Percentiles rank a stretch among this genome's conserved stretches.
phyloP scores from a whole-genome alignment of 768 basidiomycete genomes.

The Kwoniella shandongensis region DNA sequence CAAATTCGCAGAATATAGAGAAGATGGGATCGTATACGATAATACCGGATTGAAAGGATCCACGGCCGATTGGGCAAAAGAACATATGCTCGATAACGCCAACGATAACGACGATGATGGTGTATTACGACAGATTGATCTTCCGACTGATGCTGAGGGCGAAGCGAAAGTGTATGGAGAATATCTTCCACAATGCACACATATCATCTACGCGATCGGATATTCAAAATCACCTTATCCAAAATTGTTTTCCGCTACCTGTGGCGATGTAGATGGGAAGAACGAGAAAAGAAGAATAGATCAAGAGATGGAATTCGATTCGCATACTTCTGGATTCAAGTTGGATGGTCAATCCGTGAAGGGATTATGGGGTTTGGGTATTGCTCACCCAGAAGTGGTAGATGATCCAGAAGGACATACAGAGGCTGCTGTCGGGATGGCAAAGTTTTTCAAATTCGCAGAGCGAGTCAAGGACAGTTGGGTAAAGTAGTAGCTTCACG shows the following conservation, averaged over 20 bases:
- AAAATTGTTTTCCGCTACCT: conserved; percentile 7
- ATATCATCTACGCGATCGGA: conserved; percentile 39
- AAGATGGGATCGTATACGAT: conserved; percentile 37
- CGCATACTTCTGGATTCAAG: conserved; percentile 29
- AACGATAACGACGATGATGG: background rate
- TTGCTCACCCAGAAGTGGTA: conserved; percentile 34
- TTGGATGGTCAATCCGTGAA: conserved; percentile 6
- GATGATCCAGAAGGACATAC: conserved; percentile 35
- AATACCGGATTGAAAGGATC: conserved; percentile 36
- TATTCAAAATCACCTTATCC: conserved; percentile 26
- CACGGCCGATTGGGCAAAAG: conserved; percentile 34
- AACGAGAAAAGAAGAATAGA: conserved; percentile 1
- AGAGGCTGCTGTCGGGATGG: conserved; percentile 34
- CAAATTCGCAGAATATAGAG: conserved; percentile 28
- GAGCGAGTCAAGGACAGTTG: conserved; percentile 26
- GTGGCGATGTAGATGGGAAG: background rate
- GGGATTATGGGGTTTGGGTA: conserved; percentile 32
- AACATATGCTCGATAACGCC: conserved; percentile 15
- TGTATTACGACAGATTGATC: conserved; percentile 25
- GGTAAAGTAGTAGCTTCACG: conserved; percentile 6
- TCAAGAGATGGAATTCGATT: conserved; percentile 24
- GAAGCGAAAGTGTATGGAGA: conserved; percentile 22
- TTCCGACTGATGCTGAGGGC: background rate
- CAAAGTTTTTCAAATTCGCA: conserved; percentile 41
- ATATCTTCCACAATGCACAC: conserved; percentile 26